Evolutionary conservation across 495 filamentous ascomycete genomes (phyloP).

Genomic region (Penicillium parvum): DNA sequence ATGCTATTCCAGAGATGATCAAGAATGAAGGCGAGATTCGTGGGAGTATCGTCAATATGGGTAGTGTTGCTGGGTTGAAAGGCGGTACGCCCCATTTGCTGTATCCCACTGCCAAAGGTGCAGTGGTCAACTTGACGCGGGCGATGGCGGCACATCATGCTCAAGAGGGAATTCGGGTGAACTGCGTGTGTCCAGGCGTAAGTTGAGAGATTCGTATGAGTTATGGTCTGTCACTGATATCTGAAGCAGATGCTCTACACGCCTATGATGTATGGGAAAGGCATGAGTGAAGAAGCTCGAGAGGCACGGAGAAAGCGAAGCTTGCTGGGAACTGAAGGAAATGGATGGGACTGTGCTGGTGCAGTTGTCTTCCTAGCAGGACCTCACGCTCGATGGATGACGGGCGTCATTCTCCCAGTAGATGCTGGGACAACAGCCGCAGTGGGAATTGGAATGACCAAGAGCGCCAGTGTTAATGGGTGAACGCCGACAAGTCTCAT

Average conservation of each 20-base stretch:
- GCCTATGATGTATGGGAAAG: conserved; percentile 54
- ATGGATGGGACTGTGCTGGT: conserved; percentile 46
- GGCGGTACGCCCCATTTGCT: conserved; percentile 56
- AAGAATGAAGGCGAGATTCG: conserved; percentile 35
- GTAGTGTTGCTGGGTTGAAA: conserved; percentile 50
- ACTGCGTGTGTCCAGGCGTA: conserved; percentile 55
- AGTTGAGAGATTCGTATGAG: not conserved
- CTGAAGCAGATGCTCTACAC: conserved; percentile 49
- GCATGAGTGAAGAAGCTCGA: conserved; percentile 47
- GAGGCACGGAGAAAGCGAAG: conserved; percentile 44
- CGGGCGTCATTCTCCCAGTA: conserved; percentile 43
- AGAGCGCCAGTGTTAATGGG: conserved; percentile 24
- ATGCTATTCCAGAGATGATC: conserved; percentile 50
- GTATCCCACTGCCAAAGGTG: conserved; percentile 60
- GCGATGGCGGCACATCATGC: conserved; percentile 58
- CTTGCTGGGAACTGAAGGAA: conserved; percentile 51
- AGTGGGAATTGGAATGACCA: conserved; percentile 27
- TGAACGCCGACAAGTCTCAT: no score
- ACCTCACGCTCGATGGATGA: conserved; percentile 48
- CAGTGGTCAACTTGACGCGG: conserved; percentile 54
- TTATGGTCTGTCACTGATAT: not conserved
- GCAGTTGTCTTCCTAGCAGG: conserved; percentile 41
- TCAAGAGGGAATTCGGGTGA: conserved; percentile 49
- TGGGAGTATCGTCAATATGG: conserved; percentile 55
- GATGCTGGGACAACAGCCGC: conserved; percentile 46